These are phyloP conservation scores for Trichoderma pleuroti DNA, from an alignment of 2,329 filamentous ascomycete species.

Conservation along the genomic window DNA sequence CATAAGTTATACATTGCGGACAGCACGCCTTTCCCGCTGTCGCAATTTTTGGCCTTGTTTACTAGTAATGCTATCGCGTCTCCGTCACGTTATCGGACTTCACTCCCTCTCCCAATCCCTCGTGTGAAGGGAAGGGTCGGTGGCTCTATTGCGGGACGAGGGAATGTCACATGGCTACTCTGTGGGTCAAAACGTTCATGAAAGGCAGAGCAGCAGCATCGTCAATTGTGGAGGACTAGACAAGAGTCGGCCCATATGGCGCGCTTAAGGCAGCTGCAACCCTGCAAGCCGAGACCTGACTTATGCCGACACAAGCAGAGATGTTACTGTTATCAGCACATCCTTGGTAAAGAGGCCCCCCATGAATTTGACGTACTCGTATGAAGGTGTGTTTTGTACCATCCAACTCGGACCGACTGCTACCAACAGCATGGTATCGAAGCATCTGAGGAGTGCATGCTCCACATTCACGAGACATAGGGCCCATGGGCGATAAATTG, in stretches of 20 bases:
- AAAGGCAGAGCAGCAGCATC: not conserved
- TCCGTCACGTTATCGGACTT: not conserved
- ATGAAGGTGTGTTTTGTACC: not conserved
- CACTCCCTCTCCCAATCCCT: not conserved
- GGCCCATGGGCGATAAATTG: not conserved
- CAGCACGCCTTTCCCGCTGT: not conserved
- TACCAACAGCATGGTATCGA: not conserved
- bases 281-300: not conserved
- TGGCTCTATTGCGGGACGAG: not conserved
- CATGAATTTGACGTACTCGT: not conserved
- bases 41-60: not conserved
- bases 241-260: not conserved
- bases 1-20: not conserved
- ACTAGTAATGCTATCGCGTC: not conserved
- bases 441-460: not conserved
- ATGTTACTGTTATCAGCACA: not conserved
- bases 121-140: not conserved
- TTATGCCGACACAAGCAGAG: not conserved
- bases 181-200: not conserved
- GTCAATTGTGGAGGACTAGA: not conserved
- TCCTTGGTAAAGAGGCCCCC: not conserved
- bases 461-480: not conserved
- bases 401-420: not conserved
- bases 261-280: not conserved
- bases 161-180: not conserved